Evolutionary conservation across 164 flowering plant species (phyloP).

Genomic region (Dillenia turbinata): DNA sequence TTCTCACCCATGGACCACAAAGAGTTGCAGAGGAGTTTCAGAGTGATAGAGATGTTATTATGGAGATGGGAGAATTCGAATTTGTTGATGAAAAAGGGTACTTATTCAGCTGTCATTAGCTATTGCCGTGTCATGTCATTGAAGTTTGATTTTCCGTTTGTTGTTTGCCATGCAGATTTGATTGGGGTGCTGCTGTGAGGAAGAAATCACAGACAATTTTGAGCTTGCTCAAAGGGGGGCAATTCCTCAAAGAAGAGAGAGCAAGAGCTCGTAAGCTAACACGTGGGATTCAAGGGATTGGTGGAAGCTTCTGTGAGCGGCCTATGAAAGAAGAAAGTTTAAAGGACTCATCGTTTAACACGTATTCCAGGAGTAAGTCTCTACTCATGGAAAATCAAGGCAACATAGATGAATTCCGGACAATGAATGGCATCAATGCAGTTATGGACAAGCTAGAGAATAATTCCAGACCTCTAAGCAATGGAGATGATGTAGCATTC

Average conservation of each 20-base stretch:
- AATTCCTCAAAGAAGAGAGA: slow-evolving; percentile 21
- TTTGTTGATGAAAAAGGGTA: slow-evolving; percentile 29
- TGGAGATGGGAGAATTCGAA: slow-evolving; percentile 16
- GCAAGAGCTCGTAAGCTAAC: slow-evolving; percentile 18
- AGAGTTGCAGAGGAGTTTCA: slow-evolving; percentile 30
- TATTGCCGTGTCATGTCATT: too few species aligned
- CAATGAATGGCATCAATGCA: neutral
- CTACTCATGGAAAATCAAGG: slow-evolving; percentile 1
- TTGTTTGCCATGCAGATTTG: slow-evolving; percentile 16
- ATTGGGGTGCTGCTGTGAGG: slow-evolving; percentile 25
- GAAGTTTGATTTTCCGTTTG: too few species aligned
- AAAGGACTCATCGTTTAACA: neutral
- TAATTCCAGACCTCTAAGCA: neutral
- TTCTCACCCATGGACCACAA: slow-evolving; percentile 34
- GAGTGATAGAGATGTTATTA: slow-evolving; percentile 12
- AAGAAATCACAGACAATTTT: slow-evolving; percentile 17
- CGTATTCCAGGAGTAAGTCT: slow-evolving; percentile 14
- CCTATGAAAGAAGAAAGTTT: slow-evolving; percentile 2
- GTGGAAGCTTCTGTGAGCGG: slow-evolving; percentile 25
- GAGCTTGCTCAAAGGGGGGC: slow-evolving; percentile 13
- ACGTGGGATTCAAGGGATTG: slow-evolving; percentile 21
- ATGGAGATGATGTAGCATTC: neutral
- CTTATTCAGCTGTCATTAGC: neutral
- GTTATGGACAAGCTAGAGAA: neutral
- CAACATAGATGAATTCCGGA: neutral